These are phyloP conservation scores for Plectranthus barbatus DNA, from an alignment of 257 asterid genomes.

Conservation along the genomic window DNA sequence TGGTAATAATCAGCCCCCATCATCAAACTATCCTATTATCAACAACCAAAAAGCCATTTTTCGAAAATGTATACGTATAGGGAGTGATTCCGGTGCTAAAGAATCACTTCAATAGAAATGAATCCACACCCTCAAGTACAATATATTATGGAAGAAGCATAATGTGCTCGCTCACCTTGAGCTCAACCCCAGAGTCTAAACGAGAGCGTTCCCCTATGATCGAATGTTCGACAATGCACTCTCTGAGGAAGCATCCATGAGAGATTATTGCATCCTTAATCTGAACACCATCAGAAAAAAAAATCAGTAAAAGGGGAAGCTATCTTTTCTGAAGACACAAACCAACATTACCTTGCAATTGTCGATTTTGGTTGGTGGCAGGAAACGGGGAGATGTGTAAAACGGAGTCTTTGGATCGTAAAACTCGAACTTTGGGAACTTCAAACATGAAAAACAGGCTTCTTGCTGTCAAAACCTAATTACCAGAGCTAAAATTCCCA, in stretches of 20 bases:
- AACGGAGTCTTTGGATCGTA: conserved; percentile 91
- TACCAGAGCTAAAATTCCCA: not conserved
- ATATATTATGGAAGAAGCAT: too few species aligned
- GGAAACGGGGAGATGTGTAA: conserved; percentile 88
- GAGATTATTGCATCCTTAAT: conserved; percentile 88
- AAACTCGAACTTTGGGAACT: conserved; percentile 74
- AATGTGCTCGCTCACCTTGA: conserved; percentile 55
- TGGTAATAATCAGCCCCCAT: conserved; percentile 91
- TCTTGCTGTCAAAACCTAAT: not conserved
- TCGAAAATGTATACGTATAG: too few species aligned
- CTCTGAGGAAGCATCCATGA: conserved; percentile 97
- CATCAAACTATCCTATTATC: conserved; percentile 66
- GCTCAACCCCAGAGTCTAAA: conserved; percentile 74
- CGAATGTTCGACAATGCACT: conserved; percentile 73
- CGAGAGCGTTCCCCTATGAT: conserved; percentile 92
- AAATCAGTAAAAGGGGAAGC: conserved; percentile 1
- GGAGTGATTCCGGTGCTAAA: too few species aligned
- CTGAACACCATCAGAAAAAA: conserved; percentile 28
- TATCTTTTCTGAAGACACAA: not conserved
- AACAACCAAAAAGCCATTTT: not conserved
- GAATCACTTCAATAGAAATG: too few species aligned
- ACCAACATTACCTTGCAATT: conserved; percentile 77
- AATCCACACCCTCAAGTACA: too few species aligned
- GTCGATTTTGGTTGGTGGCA: conserved; percentile 93
- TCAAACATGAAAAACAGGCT: conserved; percentile 16